These are phyloP conservation scores for Backusella circina DNA, from an alignment of 192 early-diverging fungal species.

Conservation along the genomic window DNA sequence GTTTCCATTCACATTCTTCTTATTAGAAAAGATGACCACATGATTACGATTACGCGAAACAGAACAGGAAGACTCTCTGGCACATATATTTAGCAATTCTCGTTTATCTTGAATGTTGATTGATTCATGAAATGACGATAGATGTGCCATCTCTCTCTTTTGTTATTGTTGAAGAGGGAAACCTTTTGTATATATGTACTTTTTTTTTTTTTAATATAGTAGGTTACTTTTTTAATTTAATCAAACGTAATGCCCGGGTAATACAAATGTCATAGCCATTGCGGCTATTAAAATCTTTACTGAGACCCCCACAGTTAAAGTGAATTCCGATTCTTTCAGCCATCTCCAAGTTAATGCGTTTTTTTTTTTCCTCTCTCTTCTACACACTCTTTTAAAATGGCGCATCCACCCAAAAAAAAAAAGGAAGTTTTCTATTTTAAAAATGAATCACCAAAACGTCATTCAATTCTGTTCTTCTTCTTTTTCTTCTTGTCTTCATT, in stretches of 20 bases:
- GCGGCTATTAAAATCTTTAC: background rate
- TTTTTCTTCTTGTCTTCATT: background rate
- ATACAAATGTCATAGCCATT: background rate
- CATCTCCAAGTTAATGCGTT: background rate
- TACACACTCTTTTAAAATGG: background rate
- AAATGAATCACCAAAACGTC: background rate
- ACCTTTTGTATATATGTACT: no score
- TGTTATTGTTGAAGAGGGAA: no score
- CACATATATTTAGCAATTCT: no score
- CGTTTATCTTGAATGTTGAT: no score
- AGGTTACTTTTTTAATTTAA: background rate
- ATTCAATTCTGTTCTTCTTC: background rate
- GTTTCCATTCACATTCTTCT: background rate
- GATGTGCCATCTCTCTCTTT: no score
- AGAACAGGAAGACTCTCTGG: background rate
- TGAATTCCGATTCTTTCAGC: background rate
- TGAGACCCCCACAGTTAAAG: background rate
- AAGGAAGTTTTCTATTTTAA: background rate
- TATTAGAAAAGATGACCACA: background rate
- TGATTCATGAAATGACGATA: no score
- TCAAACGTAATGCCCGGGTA: background rate
- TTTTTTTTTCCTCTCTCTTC: no score
- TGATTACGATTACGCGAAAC: background rate
- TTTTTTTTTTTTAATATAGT: background rate
- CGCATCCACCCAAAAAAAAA: background rate